Base-by-base conservation (phyloP, 805 yeast species). In the Henningerozyma blattae region DNA sequence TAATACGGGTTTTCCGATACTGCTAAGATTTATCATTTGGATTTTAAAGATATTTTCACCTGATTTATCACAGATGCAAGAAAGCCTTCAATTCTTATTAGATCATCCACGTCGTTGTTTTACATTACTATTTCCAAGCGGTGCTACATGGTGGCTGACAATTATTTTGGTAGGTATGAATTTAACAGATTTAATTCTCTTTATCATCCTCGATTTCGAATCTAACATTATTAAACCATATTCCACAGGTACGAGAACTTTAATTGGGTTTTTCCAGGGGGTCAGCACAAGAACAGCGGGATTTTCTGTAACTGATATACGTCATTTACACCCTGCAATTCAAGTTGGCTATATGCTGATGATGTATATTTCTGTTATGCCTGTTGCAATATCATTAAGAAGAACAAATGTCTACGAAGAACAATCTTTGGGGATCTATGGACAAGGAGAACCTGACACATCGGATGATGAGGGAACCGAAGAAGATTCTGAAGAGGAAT, bases 101-200 rank as follows among this genome's bases (percentile, higher is more conserved):
- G 96, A 87, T 41, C 98, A 91, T 55, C 99, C 99, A 1, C 75
- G 99, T 50, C 80, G 99, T 48, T 91, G 98, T 54, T 91, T 89
- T 51, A 86, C 97, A 3, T 60, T 91, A 38, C 62, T 91, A 36
- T 91, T 91, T 47, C 98, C 98, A 0, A 71, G 89, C 3, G 76
- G 77, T 2, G 94, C 97, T 3, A 89, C 98, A 0, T 85, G 95
- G 94, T 86, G 95, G 95, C 64, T 91, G 29, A 65, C 86, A 33
- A 65, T 74, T 36, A 82, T 87, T 15, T 64, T 91, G 40, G 67
- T 86, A 13, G 67, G 67, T 1, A 58, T 91, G 44, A 89, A 89
- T 52, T 70, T 67, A 2, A 68, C 78, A 7, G 99, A 91, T 58
- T 66, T 86, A 62, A 58, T 89, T 7, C 62, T 91, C 24, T 91